Evolutionary conservation across 1,139 yeast species (phyloP).

Genomic region (Eremothecium cymbalariae): DNA sequence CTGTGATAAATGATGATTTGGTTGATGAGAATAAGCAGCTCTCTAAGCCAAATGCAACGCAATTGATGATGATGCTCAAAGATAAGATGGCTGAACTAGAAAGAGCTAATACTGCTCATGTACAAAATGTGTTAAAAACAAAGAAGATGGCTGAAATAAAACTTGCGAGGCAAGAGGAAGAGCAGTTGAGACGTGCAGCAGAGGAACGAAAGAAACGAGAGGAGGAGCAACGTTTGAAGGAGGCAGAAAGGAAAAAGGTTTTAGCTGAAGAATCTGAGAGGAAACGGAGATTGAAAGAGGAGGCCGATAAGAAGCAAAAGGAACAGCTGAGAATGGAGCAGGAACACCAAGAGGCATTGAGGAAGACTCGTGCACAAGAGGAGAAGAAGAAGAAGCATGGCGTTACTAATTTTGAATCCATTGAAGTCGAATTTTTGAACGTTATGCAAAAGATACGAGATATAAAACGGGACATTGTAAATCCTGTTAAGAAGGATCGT

Average conservation of each 20-base stretch:
- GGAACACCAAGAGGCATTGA: constrained; percentile 10
- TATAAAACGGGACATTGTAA: constrained; percentile 53
- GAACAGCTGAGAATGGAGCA: constrained; percentile 9
- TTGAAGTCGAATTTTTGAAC: constrained; percentile 43
- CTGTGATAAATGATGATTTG: not conserved
- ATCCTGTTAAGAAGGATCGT: constrained; percentile 42
- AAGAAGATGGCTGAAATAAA: constrained; percentile 16
- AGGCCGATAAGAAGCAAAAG: constrained; percentile 11
- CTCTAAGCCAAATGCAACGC: not conserved
- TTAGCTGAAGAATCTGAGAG: constrained; percentile 12
- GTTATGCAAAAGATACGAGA: constrained; percentile 49
- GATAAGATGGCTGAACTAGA: constrained; percentile 10
- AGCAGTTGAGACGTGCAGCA: constrained; percentile 12
- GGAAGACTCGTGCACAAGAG: constrained; percentile 8
- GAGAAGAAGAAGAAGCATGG: constrained; percentile 12
- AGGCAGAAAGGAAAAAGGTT: constrained; percentile 12
- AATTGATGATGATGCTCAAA: not conserved
- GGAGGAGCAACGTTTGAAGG: constrained; percentile 12
- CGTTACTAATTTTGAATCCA: constrained; percentile 34
- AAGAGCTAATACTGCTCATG: constrained; percentile 10
- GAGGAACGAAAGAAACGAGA: constrained; percentile 13
- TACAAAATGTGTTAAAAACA: constrained; percentile 10
- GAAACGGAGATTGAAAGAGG: constrained; percentile 12
- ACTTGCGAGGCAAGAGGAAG: constrained; percentile 13
- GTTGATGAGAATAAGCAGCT: not conserved